phyloP scores from a whole-genome alignment of 2,329 filamentous ascomycete species.

The Aspergillus clavatus region DNA sequence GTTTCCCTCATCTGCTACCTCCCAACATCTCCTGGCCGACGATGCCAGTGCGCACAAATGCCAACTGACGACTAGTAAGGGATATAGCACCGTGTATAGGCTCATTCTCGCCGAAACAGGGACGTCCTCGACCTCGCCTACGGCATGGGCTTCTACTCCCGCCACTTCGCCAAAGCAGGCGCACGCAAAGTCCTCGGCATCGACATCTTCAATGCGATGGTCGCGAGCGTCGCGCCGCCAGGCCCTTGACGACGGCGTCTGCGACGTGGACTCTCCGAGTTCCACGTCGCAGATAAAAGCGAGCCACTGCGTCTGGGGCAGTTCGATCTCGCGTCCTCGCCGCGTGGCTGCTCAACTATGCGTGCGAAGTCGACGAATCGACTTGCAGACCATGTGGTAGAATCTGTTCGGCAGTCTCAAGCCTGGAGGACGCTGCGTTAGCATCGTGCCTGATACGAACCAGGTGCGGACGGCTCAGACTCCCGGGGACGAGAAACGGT shows the following conservation, averaged over 20 bases:
- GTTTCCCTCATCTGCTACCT: too few relatives aligned
- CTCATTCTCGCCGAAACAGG: too few relatives aligned
- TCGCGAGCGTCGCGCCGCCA: neutral
- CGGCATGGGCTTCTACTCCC: neutral
- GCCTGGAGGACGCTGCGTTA: neutral
- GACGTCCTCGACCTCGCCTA: slow-evolving; percentile 2
- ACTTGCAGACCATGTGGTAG: neutral
- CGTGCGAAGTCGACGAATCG: neutral
- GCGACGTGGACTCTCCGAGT: too few relatives aligned
- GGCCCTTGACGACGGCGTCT: neutral
- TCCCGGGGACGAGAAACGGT: neutral
- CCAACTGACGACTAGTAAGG: too few relatives aligned
- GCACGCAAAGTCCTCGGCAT: neutral
- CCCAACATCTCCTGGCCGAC: too few relatives aligned
- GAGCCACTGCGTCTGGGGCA: neutral
- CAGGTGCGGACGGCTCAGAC: neutral
- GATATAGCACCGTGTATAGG: too few relatives aligned
- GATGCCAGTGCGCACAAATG: too few relatives aligned
- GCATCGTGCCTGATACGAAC: neutral
- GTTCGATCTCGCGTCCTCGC: neutral
- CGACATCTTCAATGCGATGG: neutral
- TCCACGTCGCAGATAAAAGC: slow-evolving; percentile 2
- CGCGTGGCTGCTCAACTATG: slow-evolving; percentile 2
- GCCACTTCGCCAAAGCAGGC: neutral
- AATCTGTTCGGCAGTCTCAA: neutral